Evolutionary conservation across 441 rosid genomes (phyloP), one percentile per base, ranked within the genome.

Genomic region (Sinapis alba): DNA sequence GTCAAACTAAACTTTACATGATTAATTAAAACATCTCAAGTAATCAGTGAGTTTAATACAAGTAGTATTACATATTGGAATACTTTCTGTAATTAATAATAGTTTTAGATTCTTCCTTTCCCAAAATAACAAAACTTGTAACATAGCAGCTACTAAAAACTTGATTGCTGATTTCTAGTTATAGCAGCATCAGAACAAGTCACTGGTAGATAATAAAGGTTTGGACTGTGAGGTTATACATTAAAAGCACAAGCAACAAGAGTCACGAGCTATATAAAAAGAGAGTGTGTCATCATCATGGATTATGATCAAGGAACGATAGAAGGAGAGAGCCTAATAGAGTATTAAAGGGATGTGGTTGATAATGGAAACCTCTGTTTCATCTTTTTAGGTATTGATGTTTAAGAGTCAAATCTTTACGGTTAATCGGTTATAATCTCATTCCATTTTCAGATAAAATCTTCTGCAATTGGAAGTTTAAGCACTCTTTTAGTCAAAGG

Each of bases 241-340:
- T 28, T 21, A 20, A 65, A 65, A 45, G 54, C 66, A 12, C 3
- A 66, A 45, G 53, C 61, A 65, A 64, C 57, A 73, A 53, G 77
- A 28, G 34, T n/a, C 65, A 65, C 71, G 61, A 74, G 60, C 66
- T 28, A 11, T n/a, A n/a, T 13, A 41, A 21, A 54, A 19, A 57
- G 34, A 28, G 7, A 0, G 34, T 28, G 34, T 28, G 7, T 28
- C 34, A 28, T 0, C 34, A 6, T 28, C 34, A 28, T 28, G n/a
- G n/a, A n/a, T n/a, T 58, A 6, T 63, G 71, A 69, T 62, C 58
- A 69, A 69, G 26, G 51, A 51, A 16, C 56, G 26, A 51, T 18
- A 67, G 6, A 50, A 19, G 13, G 4, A 51, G 38, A 53, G 12
- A n/a, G n/a, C 6, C 12, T 5, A 66, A 34, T 3, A 26, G 38